These are phyloP conservation scores for Hygrocybe punicea DNA, from an alignment of 768 basidiomycete species.

Conservation along the genomic window DNA sequence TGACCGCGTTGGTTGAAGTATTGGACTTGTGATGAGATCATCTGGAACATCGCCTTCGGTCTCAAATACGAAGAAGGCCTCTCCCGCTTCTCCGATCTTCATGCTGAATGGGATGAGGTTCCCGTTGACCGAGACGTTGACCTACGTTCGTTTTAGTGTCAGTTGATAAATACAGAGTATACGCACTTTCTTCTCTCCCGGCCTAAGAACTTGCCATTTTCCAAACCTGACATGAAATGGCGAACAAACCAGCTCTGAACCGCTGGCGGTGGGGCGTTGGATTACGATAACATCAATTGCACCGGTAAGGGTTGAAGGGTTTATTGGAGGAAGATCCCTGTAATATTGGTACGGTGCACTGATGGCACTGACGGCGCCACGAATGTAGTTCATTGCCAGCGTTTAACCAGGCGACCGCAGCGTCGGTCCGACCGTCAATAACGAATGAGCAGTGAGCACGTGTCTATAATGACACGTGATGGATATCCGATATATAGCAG, in stretches of 20 bases:
- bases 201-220: conserved; percentile 92
- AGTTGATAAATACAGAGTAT: not conserved
- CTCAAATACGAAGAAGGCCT: conserved; percentile 98
- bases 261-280: conserved; percentile 61
- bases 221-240: conserved; percentile 98
- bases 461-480: too few species aligned
- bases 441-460: too few species aligned
- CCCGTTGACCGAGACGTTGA: conserved; percentile 86
- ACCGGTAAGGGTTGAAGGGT: conserved; percentile 94
- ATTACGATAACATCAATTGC: conserved; percentile 99
- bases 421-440: not conserved
- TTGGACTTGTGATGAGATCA: conserved; percentile 89
- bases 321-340: conserved; percentile 79
- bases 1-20: conserved; percentile 65
- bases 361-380: conserved; percentile 80
- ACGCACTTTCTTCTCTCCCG: conserved; percentile 85
- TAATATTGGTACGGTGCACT: conserved; percentile 88
- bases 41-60: conserved; percentile 92
- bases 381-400: conserved; percentile 94
- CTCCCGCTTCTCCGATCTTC: conserved; percentile 99
- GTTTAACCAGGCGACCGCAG: not conserved
- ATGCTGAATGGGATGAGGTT: conserved; percentile 85
- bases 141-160: conserved; percentile 45
- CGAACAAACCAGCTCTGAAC: conserved; percentile 77
- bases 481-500: too few species aligned